Evolutionary conservation across 371 early-diverging fungal genomes (phyloP).

Genomic region (Sanchytrium tribonematis): DNA sequence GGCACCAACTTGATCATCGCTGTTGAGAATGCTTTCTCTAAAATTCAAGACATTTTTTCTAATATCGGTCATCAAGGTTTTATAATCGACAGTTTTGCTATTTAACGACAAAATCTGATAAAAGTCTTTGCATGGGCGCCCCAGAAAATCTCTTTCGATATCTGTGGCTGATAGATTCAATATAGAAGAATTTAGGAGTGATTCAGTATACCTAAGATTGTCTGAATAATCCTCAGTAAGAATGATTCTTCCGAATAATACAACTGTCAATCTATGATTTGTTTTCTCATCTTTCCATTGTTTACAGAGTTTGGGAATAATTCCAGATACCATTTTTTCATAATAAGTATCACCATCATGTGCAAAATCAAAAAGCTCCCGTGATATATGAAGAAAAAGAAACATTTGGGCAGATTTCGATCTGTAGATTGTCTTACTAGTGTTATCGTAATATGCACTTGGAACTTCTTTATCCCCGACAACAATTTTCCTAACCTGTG

Average conservation of each 20-base stretch:
- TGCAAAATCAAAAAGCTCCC: constrained; percentile 87
- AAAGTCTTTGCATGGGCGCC: constrained; percentile 41
- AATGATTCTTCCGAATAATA: constrained; percentile 62
- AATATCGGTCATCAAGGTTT: constrained; percentile 33
- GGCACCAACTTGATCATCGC: constrained; percentile 12
- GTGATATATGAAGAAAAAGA: constrained; percentile 74
- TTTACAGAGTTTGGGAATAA: constrained; percentile 58
- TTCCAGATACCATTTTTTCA: constrained; percentile 62
- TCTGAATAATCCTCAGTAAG: constrained; percentile 23
- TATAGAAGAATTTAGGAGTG: not conserved
- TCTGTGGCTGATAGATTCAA: not conserved
- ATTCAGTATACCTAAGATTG: not conserved
- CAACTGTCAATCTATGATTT: constrained; percentile 82
- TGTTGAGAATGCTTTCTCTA: constrained; percentile 37
- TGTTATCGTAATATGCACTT: constrained; percentile 42
- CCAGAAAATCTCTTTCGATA: constrained; percentile 3
- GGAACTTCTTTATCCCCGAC: constrained; percentile 2
- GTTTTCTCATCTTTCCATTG: constrained; percentile 53
- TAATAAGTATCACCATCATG: constrained; percentile 76
- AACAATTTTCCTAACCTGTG: not conserved
- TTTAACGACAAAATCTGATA: constrained; percentile 66
- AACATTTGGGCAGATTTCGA: constrained; percentile 77
- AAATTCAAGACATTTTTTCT: constrained; percentile 45
- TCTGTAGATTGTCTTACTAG: constrained; percentile 60
- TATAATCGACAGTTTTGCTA: constrained; percentile 72